Percentiles rank a stretch among this genome's conserved stretches.
phyloP scores from a whole-genome alignment of 257 asterid species.

The Forsythia suspensa region DNA sequence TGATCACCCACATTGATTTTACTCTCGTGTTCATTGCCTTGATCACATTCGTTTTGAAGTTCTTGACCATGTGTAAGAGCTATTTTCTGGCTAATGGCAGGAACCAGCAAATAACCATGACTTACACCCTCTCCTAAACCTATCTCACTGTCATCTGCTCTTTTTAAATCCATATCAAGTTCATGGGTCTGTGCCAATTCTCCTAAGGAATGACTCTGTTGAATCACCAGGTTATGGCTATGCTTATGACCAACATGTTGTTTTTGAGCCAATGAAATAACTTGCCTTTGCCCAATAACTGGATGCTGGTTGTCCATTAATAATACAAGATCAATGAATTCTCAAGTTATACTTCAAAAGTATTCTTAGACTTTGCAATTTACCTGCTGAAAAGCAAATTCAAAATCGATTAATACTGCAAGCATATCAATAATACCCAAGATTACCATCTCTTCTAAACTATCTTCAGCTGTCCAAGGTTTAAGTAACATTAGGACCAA shows the following conservation, averaged over 20 bases:
- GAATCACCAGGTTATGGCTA: conserved; percentile 27
- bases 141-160: conserved; percentile 20
- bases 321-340: conserved; percentile 8
- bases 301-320: conserved; percentile 33
- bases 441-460: background rate
- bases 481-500: background rate
- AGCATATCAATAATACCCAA: background rate
- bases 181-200: conserved; percentile 28
- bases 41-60: conserved; percentile 28
- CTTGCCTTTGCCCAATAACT: conserved; percentile 25
- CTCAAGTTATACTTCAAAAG: conserved; percentile 11
- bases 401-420: background rate
- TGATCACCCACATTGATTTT: conserved; percentile 32
- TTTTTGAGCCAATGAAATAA: conserved; percentile 34
- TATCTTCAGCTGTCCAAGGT: background rate
- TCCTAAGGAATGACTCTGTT: conserved; percentile 26
- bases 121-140: conserved; percentile 27
- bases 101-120: conserved; percentile 29
- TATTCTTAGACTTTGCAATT: conserved; percentile 10
- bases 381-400: conserved; percentile 17
- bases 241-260: conserved; percentile 32
- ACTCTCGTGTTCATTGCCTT: conserved; percentile 35
- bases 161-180: conserved; percentile 31
- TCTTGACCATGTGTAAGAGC: conserved; percentile 30
- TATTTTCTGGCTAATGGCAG: conserved; percentile 29